Conservation (phyloP, 805 yeast genomes). For the Cyberlindnera subsufficiens region DNA sequence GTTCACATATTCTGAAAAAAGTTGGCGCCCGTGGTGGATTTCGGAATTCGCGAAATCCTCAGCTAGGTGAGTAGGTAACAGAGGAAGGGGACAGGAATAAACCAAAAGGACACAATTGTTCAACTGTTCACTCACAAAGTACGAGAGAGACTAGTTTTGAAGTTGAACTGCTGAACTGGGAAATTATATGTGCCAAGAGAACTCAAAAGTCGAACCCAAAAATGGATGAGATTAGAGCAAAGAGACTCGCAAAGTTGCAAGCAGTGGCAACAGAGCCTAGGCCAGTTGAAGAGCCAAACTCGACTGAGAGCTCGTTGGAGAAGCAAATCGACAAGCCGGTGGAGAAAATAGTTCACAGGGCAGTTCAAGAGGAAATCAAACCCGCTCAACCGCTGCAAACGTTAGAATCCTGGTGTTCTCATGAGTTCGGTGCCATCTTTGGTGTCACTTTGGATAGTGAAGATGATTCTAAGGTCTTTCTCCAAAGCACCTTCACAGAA, state of each 20-base stretch:
- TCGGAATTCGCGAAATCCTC: no score
- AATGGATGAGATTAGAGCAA: slow-evolving; percentile 33
- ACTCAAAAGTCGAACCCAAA: not conserved
- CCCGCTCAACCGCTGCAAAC: not conserved
- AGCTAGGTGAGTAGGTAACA: no score
- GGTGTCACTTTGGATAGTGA: slow-evolving; percentile 19
- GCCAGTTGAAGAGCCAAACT: slow-evolving; percentile 1
- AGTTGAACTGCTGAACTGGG: no score
- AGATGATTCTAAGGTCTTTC: slow-evolving; percentile 6
- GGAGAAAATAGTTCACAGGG: no score
- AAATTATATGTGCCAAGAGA: no score
- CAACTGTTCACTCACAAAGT: no score
- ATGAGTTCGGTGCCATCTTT: slow-evolving; percentile 12
- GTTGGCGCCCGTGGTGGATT: no score
- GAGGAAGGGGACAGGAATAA: no score
- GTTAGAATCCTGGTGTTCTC: slow-evolving; percentile 8
- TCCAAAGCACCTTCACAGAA: slow-evolving; percentile 20
- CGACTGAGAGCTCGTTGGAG: not conserved
- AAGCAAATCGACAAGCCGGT: not conserved
- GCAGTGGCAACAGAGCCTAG: not conserved
- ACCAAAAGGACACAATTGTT: no score
- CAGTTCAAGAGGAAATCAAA: no score
- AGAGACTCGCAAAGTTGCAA: slow-evolving; percentile 22
- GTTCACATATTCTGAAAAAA: no score
- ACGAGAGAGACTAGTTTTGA: no score